Evolutionary conservation across 164 flowering plant species (phyloP), one percentile per base, ranked within the genome.

Genomic region (Stephania yunnanensis): DNA sequence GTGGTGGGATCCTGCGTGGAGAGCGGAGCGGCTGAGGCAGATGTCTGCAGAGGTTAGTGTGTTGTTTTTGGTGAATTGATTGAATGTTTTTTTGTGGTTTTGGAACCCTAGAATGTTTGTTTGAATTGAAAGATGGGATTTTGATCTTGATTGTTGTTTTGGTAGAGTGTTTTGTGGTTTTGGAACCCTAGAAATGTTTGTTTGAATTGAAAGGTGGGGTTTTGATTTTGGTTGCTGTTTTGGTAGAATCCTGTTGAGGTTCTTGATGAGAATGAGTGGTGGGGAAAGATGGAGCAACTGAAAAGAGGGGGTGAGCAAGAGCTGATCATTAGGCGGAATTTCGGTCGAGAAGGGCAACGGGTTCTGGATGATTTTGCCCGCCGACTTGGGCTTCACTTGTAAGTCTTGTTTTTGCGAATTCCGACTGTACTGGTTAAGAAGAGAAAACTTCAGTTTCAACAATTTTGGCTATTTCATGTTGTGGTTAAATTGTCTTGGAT

Each of bases 1-100:
- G 5, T 92, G 98, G 98, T 92, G 98, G 96, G 98, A 94, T 71
- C 97, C 97, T 5, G 96, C 82, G 0, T 92, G 98, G 97, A 81
- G 98, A 58, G 97, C 97, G 6, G 92, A 94, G 86, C 90, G 96
- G 4, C 78, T 94, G 70, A 73, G 89, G 12, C 95, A 94, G 68
- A 75, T 77, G 30, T 83, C 82, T 13, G 88, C 91, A 6, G 91
- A 90, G 94, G 98, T 36, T 94, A 80, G 4, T 70, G 19, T 48
- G 73, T 44, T 52, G 25, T 76, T 70, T 71, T 71, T 36, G 44
- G n/a, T 10, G 30, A 36, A 36, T 36, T 1, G 42, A 36, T 36
- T 36, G 42, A 36, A 36, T 36, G 42, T 36, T 36, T 36, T 36
- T 2, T 36, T 36, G 42, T 36, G 42, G 4, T 36, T 36, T 36